A percentile compares a stretch with the other conserved stretches of the same genome.
phyloP scores from a whole-genome alignment of 306 rosid genomes.

The Cucurbita ficifolia region DNA sequence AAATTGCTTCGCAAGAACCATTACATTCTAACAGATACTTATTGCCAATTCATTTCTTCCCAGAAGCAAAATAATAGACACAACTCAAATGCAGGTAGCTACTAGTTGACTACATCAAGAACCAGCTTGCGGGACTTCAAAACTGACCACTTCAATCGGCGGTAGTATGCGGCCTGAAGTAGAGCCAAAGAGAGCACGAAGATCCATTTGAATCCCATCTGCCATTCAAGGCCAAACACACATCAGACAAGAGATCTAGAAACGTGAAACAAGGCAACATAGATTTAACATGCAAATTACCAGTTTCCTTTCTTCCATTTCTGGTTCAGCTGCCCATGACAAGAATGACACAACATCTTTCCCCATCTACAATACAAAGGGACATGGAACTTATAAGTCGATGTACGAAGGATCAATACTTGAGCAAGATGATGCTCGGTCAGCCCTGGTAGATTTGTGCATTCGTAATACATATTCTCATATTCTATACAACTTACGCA shows the following conservation, averaged over 20 bases:
- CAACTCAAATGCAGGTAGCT: slow-evolving; percentile 27
- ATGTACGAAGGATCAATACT: background rate
- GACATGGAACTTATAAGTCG: background rate
- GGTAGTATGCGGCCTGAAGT: slow-evolving; percentile 86
- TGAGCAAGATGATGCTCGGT: background rate
- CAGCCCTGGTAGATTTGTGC: background rate
- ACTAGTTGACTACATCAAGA: slow-evolving; percentile 70
- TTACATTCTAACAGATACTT: slow-evolving; percentile 34
- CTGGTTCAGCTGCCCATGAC: slow-evolving; percentile 96
- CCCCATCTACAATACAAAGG: slow-evolving; percentile 60
- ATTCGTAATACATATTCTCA: background rate
- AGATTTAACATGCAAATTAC: slow-evolving; percentile 22
- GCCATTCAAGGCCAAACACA: slow-evolving; percentile 11
- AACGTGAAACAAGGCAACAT: background rate
- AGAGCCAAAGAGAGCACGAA: slow-evolving; percentile 82
- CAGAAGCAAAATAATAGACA: slow-evolving; percentile 18
- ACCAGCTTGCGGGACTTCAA: slow-evolving; percentile 96
- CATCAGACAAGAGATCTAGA: background rate
- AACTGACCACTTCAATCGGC: slow-evolving; percentile 87
- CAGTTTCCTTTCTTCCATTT: slow-evolving; percentile 98
- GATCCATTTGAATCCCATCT: slow-evolving; percentile 99
- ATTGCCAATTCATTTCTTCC: slow-evolving; percentile 35
- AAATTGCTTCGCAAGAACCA: slow-evolving; percentile 25
- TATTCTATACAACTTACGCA: background rate
- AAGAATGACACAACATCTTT: slow-evolving; percentile 81